phyloP scores from a whole-genome alignment of 2,329 filamentous ascomycete species.

The Penicillium aurantiogriseum region DNA sequence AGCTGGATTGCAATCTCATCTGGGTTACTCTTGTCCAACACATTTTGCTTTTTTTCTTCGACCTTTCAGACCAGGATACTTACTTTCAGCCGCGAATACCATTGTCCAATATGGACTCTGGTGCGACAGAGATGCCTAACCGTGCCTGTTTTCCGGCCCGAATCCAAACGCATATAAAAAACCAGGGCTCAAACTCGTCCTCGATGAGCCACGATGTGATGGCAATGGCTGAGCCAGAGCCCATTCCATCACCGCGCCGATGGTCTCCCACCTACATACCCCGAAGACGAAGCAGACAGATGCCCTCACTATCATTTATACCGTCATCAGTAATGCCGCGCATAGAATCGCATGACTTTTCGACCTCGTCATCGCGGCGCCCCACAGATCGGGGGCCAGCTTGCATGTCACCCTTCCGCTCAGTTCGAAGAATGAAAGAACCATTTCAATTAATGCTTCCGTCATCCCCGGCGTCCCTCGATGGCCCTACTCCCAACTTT shows the following conservation, averaged over 20 bases:
- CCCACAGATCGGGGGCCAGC: constrained; percentile 26
- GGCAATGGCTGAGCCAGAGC: constrained; percentile 15
- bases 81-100: constrained; percentile 15
- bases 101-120: constrained; percentile 35
- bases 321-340: constrained; percentile 31
- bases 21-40: constrained; percentile 21
- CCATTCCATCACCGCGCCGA: constrained; percentile 25
- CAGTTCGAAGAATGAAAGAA: constrained; percentile 41
- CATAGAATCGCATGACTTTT: constrained; percentile 31
- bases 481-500: constrained; percentile 21
- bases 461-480: constrained; percentile 32
- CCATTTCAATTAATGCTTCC: constrained; percentile 40
- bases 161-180: constrained; percentile 24
- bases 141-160: constrained; percentile 23
- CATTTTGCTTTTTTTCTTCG: constrained; percentile 20
- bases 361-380: constrained; percentile 26
- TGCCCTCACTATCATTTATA: constrained; percentile 37
- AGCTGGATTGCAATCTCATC: constrained; percentile 22
- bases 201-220: constrained; percentile 21
- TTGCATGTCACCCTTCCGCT: constrained; percentile 40
- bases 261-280: constrained; percentile 30
- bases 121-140: constrained; percentile 24
- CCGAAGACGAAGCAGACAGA: constrained; percentile 33
- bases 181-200: constrained; percentile 21
- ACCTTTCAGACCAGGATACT: constrained; percentile 12